A percentile compares a stretch with the other conserved stretches of the same genome.
Conservation (phyloP, 176 grass and related monocot genomes). For the Zoysia pacifica region DNA sequence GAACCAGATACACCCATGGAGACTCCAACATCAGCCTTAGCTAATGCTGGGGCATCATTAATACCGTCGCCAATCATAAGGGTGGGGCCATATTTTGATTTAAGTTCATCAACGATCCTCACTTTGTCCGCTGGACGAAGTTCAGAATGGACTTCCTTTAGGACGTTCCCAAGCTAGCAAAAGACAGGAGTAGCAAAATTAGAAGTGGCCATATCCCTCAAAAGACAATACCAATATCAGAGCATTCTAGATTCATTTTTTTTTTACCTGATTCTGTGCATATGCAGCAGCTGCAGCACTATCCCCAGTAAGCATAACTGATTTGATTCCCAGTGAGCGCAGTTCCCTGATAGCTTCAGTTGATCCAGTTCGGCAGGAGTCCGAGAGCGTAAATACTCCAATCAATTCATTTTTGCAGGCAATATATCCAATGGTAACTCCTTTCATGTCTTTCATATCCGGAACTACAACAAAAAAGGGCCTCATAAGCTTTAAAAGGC, state of each 20-base stretch:
- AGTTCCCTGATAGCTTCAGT: constrained; percentile 73
- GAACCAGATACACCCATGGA: constrained; percentile 98
- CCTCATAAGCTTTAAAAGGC: background rate
- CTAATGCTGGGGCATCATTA: constrained; percentile 93
- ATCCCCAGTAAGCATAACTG: constrained; percentile 96
- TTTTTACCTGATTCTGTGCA: constrained; percentile 82
- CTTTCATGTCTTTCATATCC: constrained; percentile 57
- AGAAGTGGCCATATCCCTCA: background rate
- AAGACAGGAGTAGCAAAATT: background rate
- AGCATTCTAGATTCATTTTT: too few species aligned
- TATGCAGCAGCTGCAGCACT: constrained; percentile 60
- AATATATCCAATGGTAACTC: constrained; percentile 74
- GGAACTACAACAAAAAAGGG: constrained; percentile 52
- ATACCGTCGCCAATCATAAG: constrained; percentile 96
- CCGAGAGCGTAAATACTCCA: constrained; percentile 80
- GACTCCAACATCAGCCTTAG: constrained; percentile 83
- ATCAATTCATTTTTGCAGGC: constrained; percentile 54
- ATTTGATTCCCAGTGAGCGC: constrained; percentile 75
- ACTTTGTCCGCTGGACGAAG: constrained; percentile 93
- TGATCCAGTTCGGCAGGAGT: constrained; percentile 82
- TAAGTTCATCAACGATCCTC: constrained; percentile 69
- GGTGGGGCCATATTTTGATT: constrained; percentile 59
- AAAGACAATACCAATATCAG: background rate
- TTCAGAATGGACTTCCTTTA: constrained; percentile 73
- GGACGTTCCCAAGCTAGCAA: constrained; percentile 65